Base-by-base conservation (phyloP, 495 filamentous ascomycete genomes). In the Hypoxylon perforatum region DNA sequence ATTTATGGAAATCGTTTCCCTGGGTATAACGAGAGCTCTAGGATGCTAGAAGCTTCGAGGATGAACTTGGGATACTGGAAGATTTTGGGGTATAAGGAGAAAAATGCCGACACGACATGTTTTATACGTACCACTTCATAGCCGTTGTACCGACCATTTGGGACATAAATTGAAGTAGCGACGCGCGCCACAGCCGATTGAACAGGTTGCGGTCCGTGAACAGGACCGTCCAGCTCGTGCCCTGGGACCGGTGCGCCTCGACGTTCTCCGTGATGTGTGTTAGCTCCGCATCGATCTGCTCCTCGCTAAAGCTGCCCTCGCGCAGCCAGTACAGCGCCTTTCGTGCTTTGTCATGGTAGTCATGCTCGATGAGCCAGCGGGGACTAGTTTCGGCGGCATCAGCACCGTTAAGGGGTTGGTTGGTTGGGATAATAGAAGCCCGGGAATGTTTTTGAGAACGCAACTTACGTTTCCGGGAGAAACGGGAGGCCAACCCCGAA, bases 131-230 rank as follows among this genome's bases (percentile, higher is more conserved):
- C n/a, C n/a, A 86, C 52, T 85, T 85, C 82, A 86, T 85, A 0
- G 81, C 81, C 0, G 81, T 81, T 12, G 81, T 80, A n/a, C 83
- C 83, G 44, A 78, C 83, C 80, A 75, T 75, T 58, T 85, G 83
- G 0, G 80, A 81, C 79, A 85, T 81, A 61, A 86, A 86, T 57
- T 84, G 82, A 6, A 86, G 68, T 0, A 85, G 65, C 0, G 80
- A 74, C 1, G 82, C 78, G 0, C 82, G 70, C 80, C 80, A 83
- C 12, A 83, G 66, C 33, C 80, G 70, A 4, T 75, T 72, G 49
- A 78, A 81, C 1, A 82, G 64, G 14, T 67, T 75, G 10, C 66
- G 65, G 22, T 82, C 75, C 2, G 68, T 67, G 69, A 83, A 81
- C 1, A 83, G 61, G 1, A 74, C 73, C 10, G 56, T 46, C 78